Evolutionary conservation across 2,329 filamentous ascomycete species (phyloP).

Genomic region (Plenodomus tracheiphilus): DNA sequence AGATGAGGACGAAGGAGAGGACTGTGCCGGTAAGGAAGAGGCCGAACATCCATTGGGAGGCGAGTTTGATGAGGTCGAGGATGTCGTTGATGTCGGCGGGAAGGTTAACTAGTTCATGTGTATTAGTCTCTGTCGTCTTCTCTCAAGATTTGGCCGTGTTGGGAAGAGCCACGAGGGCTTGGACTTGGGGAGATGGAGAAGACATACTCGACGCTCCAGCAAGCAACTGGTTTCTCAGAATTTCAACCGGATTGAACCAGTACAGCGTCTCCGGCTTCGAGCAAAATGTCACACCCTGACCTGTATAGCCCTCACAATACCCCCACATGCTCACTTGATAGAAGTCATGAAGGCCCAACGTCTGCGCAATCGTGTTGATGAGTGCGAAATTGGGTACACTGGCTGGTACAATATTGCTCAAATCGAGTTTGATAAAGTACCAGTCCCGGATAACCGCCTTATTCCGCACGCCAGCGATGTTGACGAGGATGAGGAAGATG

Average conservation of each 20-base stretch:
- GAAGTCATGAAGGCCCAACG: slow-evolving; percentile 88
- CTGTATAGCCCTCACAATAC: slow-evolving; percentile 83
- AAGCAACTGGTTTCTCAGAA: slow-evolving; percentile 78
- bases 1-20: slow-evolving; percentile 72
- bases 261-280: slow-evolving; percentile 71
- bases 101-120: slow-evolving; percentile 63
- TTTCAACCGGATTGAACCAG: slow-evolving; percentile 89
- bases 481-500: slow-evolving; percentile 78
- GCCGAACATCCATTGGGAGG: slow-evolving; percentile 85
- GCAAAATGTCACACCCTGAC: slow-evolving; percentile 75
- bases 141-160: too few relatives aligned
- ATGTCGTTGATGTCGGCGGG: slow-evolving; percentile 74
- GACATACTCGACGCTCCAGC: slow-evolving; percentile 72
- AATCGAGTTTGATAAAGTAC: slow-evolving; percentile 83
- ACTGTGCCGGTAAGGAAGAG: slow-evolving; percentile 76
- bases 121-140: slow-evolving; percentile 5
- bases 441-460: slow-evolving; percentile 66
- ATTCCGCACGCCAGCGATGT: slow-evolving; percentile 73
- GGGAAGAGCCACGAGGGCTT: neutral
- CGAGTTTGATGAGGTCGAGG: slow-evolving; percentile 72
- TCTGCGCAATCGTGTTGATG: slow-evolving; percentile 85
- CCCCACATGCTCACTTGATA: slow-evolving; percentile 92
- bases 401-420: slow-evolving; percentile 77
- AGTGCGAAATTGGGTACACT: slow-evolving; percentile 72
- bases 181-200: neutral